phyloP scores from a whole-genome alignment of 1,139 yeast genomes.

The Suhomyces ambrosiae region DNA sequence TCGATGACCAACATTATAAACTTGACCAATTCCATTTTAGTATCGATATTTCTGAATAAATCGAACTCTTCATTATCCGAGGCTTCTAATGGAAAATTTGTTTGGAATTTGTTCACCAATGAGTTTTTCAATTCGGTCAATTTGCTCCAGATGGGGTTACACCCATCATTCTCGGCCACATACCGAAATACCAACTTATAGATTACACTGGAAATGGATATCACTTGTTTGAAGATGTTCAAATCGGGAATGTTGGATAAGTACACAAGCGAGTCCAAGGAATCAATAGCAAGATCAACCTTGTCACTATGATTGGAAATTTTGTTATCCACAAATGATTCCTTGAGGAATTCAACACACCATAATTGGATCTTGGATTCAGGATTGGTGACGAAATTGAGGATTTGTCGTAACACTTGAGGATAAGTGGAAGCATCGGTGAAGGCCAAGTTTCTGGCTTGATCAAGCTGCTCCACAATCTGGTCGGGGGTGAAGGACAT shows the following conservation, averaged over 20 bases:
- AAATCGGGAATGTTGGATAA: slow-evolving; percentile 34
- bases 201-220: slow-evolving; percentile 40
- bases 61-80: slow-evolving; percentile 56
- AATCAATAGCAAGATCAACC: slow-evolving; percentile 46
- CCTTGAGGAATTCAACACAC: slow-evolving; percentile 50
- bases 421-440: slow-evolving; percentile 50
- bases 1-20: slow-evolving; percentile 72
- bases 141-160: slow-evolving; percentile 45
- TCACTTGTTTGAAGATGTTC: slow-evolving; percentile 32
- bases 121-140: slow-evolving; percentile 45
- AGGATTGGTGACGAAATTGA: slow-evolving; percentile 42
- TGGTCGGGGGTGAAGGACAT: slow-evolving; percentile 20
- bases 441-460: slow-evolving; percentile 54
- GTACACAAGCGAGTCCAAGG: slow-evolving; percentile 36
- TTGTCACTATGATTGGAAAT: slow-evolving; percentile 27
- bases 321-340: slow-evolving; percentile 36
- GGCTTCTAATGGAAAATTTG: slow-evolving; percentile 44
- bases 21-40: slow-evolving; percentile 68
- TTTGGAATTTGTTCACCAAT: slow-evolving; percentile 25
- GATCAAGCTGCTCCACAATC: slow-evolving; percentile 44
- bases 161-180: slow-evolving; percentile 48
- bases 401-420: slow-evolving; percentile 55
- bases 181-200: slow-evolving; percentile 43
- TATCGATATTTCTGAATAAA: slow-evolving; percentile 50
- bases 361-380: slow-evolving; percentile 42